phyloP scores from a whole-genome alignment of 2,329 filamentous ascomycete species.

The Colletotrichum coccodes region DNA sequence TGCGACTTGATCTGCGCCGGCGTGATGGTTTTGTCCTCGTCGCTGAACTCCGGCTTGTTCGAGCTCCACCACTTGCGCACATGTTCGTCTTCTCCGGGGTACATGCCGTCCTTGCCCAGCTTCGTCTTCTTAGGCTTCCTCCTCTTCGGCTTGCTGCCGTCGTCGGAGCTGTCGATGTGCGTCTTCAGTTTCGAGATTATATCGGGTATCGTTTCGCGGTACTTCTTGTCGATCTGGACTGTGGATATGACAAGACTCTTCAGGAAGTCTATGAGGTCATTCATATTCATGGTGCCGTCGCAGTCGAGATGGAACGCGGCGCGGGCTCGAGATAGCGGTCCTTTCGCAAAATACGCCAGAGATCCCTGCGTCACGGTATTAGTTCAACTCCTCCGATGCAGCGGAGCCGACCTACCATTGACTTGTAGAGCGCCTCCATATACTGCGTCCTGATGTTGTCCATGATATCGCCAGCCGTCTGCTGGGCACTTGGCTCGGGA shows the following conservation, averaged over 20 bases:
- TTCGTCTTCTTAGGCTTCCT: constrained; percentile 72
- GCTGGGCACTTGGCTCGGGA: constrained; percentile 42
- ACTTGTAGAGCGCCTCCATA: constrained; percentile 70
- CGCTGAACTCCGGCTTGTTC: constrained; percentile 60
- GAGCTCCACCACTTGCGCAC: constrained; percentile 77
- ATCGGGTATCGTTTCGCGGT: constrained; percentile 74
- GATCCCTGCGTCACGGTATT: constrained; percentile 64
- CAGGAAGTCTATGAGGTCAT: constrained; percentile 75
- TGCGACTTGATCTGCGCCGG: constrained; percentile 69
- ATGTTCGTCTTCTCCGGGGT: constrained; percentile 71
- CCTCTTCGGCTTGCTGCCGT: constrained; percentile 52
- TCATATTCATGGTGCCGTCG: constrained; percentile 68
- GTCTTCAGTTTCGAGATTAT: constrained; percentile 68
- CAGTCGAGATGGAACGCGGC: constrained; percentile 74
- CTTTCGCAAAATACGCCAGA: constrained; percentile 86
- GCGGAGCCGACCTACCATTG: constrained; percentile 58
- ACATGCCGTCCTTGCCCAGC: constrained; percentile 75
- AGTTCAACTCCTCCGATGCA: constrained; percentile 38
- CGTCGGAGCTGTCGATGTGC: constrained; percentile 65
- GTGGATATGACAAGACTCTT: constrained; percentile 74
- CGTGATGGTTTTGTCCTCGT: constrained; percentile 56
- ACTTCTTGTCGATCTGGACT: constrained; percentile 81
- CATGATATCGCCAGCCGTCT: constrained; percentile 63
- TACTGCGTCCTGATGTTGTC: constrained; percentile 68
- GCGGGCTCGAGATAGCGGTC: constrained; percentile 79